Evolutionary conservation across 306 rosid genomes (phyloP), one percentile per base, ranked within the genome.

Genomic region (Fragaria nilgerrensis): DNA sequence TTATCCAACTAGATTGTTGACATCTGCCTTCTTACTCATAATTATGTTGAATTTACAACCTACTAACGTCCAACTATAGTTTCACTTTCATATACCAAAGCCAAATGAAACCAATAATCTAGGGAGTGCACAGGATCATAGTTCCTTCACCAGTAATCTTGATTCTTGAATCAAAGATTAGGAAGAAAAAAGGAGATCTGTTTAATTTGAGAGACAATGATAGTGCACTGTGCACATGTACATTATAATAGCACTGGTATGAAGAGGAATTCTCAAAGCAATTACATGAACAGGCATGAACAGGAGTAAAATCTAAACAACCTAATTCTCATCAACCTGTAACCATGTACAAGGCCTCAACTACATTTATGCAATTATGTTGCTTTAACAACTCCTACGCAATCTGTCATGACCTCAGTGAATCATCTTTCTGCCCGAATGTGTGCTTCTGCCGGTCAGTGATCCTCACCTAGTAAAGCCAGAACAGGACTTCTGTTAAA

Each of bases 291-390:
- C 29, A 72, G 77, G 83, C 80, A 79, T 67, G 65, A 72, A 74
- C 65, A 75, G 39, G 82, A 87, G 78, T 79, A 84, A 79, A 78
- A 76, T 80, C 88, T 86, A 78, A 77, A 69, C 79, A 74, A 86
- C 91, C 92, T 85, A 78, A 83, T 78, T 82, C 82, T 80, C 80
- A 73, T 78, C 89, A 82, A 86, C 85, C 76, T 63, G 87, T 89
- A 52, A 86, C 77, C 78, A 86, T 87, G 87, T 89, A 91, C 89
- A 91, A 77, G 82, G 86, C 87, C 88, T 84, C 87, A 68, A 56
- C 84, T 74, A 75, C 82, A 84, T 67, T 79, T 74, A 53, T 17
- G 84, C 84, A 75, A 75, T 77, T 75, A 29, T 71, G 59, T 68
- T 56, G 75, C 78, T 75, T 72, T 48, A 41, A 68, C 50, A 71